Conservation (phyloP, 169 alveolate genomes). For the Neospora caninum region DNA sequence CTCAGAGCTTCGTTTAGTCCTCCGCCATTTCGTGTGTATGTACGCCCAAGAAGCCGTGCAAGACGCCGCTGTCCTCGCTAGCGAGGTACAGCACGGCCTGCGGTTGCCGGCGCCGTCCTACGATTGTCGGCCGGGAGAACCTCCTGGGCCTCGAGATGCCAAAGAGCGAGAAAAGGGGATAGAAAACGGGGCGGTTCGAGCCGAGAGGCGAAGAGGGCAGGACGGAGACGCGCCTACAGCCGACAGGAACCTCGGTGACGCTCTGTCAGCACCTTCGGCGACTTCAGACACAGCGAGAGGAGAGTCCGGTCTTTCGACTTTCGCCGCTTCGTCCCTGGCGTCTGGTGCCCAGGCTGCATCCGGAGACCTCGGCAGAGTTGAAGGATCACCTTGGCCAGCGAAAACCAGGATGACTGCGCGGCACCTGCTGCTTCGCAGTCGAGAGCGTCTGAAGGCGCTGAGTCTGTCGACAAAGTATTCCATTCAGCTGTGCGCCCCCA, state of each 20-base stretch:
- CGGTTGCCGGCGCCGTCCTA: not conserved
- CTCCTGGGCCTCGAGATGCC: not conserved
- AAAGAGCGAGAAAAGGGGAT: not conserved
- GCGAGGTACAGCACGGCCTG: not conserved
- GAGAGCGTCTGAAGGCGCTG: slow-evolving; percentile 6
- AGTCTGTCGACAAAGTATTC: slow-evolving; percentile 3
- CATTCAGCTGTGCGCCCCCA: slow-evolving; percentile 25
- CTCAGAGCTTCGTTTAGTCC: not conserved
- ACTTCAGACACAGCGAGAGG: no score
- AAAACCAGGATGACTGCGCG: not conserved
- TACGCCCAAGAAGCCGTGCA: slow-evolving; percentile 16
- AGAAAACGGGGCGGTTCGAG: not conserved
- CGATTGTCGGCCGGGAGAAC: not conserved
- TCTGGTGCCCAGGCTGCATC: no score
- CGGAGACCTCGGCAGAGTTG: not conserved
- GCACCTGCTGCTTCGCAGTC: not conserved
- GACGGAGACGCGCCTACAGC: not conserved
- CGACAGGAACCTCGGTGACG: not conserved
- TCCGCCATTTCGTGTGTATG: slow-evolving; percentile 6
- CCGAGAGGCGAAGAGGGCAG: not conserved
- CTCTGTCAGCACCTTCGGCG: no score
- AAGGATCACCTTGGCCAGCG: not conserved
- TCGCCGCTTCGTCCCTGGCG: no score
- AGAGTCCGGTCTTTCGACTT: no score
- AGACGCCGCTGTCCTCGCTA: not conserved